phyloP scores from a whole-genome alignment of 805 yeast species.

The Yarrowia divulgata region DNA sequence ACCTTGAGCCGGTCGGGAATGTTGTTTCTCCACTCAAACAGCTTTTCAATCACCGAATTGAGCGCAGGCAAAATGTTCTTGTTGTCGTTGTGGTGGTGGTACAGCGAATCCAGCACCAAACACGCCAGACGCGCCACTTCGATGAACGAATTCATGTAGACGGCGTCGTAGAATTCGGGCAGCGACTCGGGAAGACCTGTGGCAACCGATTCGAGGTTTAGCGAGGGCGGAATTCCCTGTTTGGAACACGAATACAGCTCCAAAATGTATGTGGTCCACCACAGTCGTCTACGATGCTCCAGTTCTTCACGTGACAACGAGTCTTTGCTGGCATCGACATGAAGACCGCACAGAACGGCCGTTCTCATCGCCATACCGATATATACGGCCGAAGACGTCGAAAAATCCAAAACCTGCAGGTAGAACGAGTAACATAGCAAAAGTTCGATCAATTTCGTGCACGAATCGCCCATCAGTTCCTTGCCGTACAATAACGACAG shows the following conservation, averaged over 20 bases:
- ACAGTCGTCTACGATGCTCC: slow-evolving; percentile 45
- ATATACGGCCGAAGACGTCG: slow-evolving; percentile 42
- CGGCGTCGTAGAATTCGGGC: slow-evolving; percentile 38
- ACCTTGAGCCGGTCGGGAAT: slow-evolving; percentile 41
- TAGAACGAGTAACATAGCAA: slow-evolving; percentile 43
- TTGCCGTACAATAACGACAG: slow-evolving; percentile 41
- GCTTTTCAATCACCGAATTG: slow-evolving; percentile 40
- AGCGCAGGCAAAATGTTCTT: slow-evolving; percentile 42
- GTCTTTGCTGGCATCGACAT: slow-evolving; percentile 42
- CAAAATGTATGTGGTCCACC: slow-evolving; percentile 45
- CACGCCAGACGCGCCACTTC: slow-evolving; percentile 43
- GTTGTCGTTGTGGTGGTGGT: slow-evolving; percentile 42
- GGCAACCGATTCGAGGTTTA: slow-evolving; percentile 42
- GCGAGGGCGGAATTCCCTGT: slow-evolving; percentile 44
- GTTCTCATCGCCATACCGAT: slow-evolving; percentile 43
- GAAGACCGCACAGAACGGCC: slow-evolving; percentile 44
- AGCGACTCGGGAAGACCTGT: slow-evolving; percentile 42
- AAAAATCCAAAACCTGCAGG: slow-evolving; percentile 43
- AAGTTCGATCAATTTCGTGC: slow-evolving; percentile 42
- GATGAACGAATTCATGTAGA: slow-evolving; percentile 43
- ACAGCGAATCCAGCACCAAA: slow-evolving; percentile 41
- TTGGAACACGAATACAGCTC: slow-evolving; percentile 45
- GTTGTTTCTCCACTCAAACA: slow-evolving; percentile 43
- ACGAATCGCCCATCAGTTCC: slow-evolving; percentile 38
- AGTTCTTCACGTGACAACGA: slow-evolving; percentile 39